Base-by-base conservation (phyloP, 768 basidiomycete species). In the Xerocomellus intermedius region DNA sequence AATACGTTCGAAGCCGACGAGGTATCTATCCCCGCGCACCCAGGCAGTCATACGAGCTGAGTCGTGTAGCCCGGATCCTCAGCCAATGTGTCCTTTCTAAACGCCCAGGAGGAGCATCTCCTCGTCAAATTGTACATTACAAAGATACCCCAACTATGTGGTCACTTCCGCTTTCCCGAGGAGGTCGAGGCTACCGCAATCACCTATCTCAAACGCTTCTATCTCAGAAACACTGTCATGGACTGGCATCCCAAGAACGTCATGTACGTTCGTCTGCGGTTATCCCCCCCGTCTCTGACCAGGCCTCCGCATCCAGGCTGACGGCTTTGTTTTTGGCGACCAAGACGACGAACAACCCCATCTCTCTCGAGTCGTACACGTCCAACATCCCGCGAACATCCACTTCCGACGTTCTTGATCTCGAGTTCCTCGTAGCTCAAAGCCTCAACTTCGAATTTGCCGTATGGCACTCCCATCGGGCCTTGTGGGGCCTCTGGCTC, bases 221-320 rank as follows among this genome's bases (percentile, higher is more conserved):
- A 98, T 69, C 80, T 98, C 52, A 89, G 89, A 74, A 98, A 98
- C 67, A 98, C 95, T 2, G 93, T 94, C 50, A 98, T 98, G 94
- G 97, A 98, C 69, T 98, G 93, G 87, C 97, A 98, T 75, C 97
- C 97, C 0, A 96, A 95, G 74, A 94, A 92, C 66, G 92, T 99
- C 65, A 99, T 99, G 97, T 97, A 65, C 46, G 87, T 72, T 9
- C 13, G n/a, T 37, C 35, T 48, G 33, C 32, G 22, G 48, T 33
- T 22, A 9, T 42, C 14, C 21, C 21, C 24, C 33, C 19, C 32
- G 14, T 43, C 24, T 28, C 42, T 53, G 38, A 57, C 30, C 32
- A 44, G 16, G 12, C 42, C 12, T 24, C 54, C 38, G 16, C 26
- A 46, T 48, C 12, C 62, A 99, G 96, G 95, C 78, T 98, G 47